Evolutionary conservation across 495 filamentous ascomycete species (phyloP), one percentile per base, ranked within the genome.

Genomic region (Xylaria sp.): DNA sequence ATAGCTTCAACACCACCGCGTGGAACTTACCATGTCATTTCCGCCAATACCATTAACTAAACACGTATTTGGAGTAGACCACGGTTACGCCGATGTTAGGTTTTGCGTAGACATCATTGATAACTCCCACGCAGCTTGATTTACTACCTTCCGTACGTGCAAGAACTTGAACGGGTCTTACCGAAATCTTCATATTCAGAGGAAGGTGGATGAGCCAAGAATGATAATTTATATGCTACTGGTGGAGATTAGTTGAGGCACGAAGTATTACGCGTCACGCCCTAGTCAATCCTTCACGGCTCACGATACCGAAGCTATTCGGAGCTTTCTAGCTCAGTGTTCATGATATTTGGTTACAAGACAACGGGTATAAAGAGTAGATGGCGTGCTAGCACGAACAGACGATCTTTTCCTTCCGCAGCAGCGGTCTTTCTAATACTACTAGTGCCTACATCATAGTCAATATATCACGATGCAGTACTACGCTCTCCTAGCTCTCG

Each of bases 401-500:
- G 35, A 33, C 9, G 26, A 52, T 37, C 29, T 46, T 40, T 52
- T 9, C 4, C 40, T 21, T 48, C 52, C 43, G 4, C 12, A 24
- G 41, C 17, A 44, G 52, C 31, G 5, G 7, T 15, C 52, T 37
- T 40, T 35, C 52, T 61, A 37, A 26, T 33, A 37, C 66, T n/a
- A 31, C 48, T 14, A 35, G 12, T 29, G 14, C 26, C 11, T 7
- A 40, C 48, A 37, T 11, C 19, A 26, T 21, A 4, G 3, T 26
- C 12, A 0, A 37, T 6, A 6, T 40, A 14, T 57, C 53, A 68
- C n/a, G 19, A 68, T 68, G 66, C 24, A 48, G 50, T 61, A 61
- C 55, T 68, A 44, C 40, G 70, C 65, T 21, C 53, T 72, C 57
- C 11, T 72, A 24, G 70, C 70, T 12, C 66, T 72, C 29, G 65